Evolutionary conservation across 2,329 filamentous ascomycete genomes (phyloP), one percentile per base, ranked within the genome.

Genomic region (Alternaria angustiovoidea): DNA sequence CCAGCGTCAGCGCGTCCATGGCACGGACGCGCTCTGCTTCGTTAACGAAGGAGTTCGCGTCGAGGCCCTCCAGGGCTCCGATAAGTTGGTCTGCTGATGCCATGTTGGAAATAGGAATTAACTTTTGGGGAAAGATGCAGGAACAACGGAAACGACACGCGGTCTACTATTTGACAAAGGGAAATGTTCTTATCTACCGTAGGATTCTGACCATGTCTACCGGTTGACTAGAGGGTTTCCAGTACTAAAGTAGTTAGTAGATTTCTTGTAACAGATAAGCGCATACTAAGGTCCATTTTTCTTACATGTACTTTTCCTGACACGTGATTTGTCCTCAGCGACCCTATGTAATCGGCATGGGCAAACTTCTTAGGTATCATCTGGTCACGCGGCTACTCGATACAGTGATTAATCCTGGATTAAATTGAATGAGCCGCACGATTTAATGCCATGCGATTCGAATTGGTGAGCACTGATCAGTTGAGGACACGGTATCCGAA

Each of bases 21-120:
- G 32, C 52, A 47, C 52, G 52, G 42, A 54, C 41, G 32, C 52
- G 52, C 52, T 54, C 52, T 54, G 52, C 52, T 47, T 54, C 52
- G 22, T 38, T 54, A 47, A 30, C 42, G 42, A 54, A 54, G 41
- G 52, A 54, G n/a, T 54, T 39, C 32, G 52, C 52, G n/a, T 54
- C 52, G 22, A 54, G 30, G 30, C 42, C 52, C 32, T 54, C 42
- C 42, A 54, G 32, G 42, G 52, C 52, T 54, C 41, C 32, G 32
- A 54, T 47, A 54, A 54, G 42, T 54, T 54, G 52, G 32, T 54
- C 52, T 39, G 41, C 42, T 54, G 52, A 46, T 47, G 52, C 52
- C 44, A 54, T 47, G 52, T 34, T 43, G 52, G 32, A 47, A 38
- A 48, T 34, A 5, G 18, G 28, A 63, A 18, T 43, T 61, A 3